Percentiles rank a stretch among this genome's conserved stretches.
These are phyloP conservation scores for Gorgonomyces haynaldii DNA, from an alignment of 192 early-diverging fungal genomes.

Conservation along the genomic window DNA sequence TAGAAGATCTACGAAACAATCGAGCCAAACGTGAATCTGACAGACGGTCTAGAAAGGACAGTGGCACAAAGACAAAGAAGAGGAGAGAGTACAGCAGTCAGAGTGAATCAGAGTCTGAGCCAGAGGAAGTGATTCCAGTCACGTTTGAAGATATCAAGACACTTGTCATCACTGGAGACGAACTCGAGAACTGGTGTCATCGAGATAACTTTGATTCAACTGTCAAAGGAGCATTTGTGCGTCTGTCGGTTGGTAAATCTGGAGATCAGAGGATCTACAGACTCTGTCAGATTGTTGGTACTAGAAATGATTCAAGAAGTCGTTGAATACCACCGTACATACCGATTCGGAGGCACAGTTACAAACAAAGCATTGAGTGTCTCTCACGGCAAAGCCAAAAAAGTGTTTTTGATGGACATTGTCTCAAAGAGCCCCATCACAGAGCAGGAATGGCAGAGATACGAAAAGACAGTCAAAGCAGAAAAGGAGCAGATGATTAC, in stretches of 20 bases:
- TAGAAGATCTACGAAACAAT: slow-evolving; percentile 2
- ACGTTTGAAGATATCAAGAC: slow-evolving; percentile 51
- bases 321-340: slow-evolving; percentile 35
- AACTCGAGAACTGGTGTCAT: slow-evolving; percentile 63
- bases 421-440: slow-evolving; percentile 63
- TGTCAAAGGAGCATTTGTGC: slow-evolving; percentile 29
- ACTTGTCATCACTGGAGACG: slow-evolving; percentile 50
- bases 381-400: slow-evolving; percentile 57
- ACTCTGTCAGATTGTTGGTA: slow-evolving; percentile 4
- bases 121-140: slow-evolving; percentile 2
- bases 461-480: not conserved
- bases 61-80: slow-evolving; percentile 2
- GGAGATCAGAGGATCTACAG: slow-evolving; percentile 6
- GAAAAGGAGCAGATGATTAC: too few species aligned
- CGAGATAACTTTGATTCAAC: slow-evolving; percentile 57
- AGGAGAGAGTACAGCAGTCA: not conserved
- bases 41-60: not conserved
- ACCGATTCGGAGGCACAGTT: slow-evolving; percentile 44
- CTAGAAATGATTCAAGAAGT: not conserved
- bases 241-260: not conserved
- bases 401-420: slow-evolving; percentile 60
- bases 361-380: slow-evolving; percentile 57
- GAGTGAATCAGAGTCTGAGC: slow-evolving; percentile 8
- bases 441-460: slow-evolving; percentile 6
- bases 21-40: not conserved